A percentile compares a stretch with the other conserved stretches of the same genome.
phyloP scores from a whole-genome alignment of 2,329 filamentous ascomycete species.

The Domatiomyces catenatus region DNA sequence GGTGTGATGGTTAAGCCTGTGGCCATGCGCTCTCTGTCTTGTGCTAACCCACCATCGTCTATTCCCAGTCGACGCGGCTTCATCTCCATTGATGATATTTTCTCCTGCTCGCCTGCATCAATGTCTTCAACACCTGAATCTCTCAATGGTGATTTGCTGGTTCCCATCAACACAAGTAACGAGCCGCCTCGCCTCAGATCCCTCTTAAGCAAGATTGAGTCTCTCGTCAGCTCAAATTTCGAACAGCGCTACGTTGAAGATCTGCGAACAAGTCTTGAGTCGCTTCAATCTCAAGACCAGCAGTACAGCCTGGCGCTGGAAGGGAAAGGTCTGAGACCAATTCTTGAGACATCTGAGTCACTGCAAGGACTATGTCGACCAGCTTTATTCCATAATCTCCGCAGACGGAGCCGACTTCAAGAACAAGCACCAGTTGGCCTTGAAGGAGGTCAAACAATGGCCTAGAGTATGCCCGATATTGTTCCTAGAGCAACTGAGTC shows the following conservation, averaged over 20 bases:
- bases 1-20: not conserved
- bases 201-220: not conserved
- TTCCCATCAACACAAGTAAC: not conserved
- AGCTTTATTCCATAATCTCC: not conserved
- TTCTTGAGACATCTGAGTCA: not conserved
- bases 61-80: not conserved
- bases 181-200: not conserved
- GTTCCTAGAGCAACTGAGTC: slow-evolving; percentile 2
- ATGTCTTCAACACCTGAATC: not conserved
- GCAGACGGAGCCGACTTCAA: not conserved
- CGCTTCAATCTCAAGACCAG: not conserved
- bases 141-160: not conserved
- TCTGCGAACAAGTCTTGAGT: not conserved
- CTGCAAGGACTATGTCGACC: not conserved
- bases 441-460: not conserved
- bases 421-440: not conserved
- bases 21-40: not conserved
- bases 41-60: not conserved
- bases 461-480: slow-evolving; percentile 1
- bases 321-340: not conserved
- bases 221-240: not conserved
- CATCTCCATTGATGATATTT: not conserved
- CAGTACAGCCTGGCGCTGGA: not conserved
- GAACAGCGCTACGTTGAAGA: not conserved
- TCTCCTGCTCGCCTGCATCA: not conserved